Conservation (phyloP, 441 rosid genomes). For the Arabidopsis lyrata region DNA sequence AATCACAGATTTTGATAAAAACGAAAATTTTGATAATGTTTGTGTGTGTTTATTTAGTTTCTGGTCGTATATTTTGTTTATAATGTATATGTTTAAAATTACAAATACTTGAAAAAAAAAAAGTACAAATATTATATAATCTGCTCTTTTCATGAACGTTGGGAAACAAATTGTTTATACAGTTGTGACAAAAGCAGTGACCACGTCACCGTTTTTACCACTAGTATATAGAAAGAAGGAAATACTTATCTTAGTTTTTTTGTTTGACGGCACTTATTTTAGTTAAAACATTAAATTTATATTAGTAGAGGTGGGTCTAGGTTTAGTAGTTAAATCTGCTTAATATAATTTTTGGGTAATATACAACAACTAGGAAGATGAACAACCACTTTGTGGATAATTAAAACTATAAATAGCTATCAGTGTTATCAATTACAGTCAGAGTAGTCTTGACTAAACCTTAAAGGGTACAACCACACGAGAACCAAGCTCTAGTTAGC, state of each 20-base stretch:
- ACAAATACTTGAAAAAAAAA: too few species aligned
- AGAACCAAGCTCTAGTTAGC: conserved; percentile 21
- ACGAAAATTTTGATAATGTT: too few species aligned
- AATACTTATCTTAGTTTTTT: not conserved
- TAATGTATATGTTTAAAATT: too few species aligned
- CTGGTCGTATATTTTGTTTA: too few species aligned
- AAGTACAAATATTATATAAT: too few species aligned
- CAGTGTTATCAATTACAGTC: conserved; percentile 32
- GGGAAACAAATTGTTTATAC: not conserved
- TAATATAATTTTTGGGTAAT: conserved; percentile 7
- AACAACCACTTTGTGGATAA: conserved; percentile 21
- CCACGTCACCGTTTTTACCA: conserved; percentile 2
- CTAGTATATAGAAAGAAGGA: conserved; percentile 1
- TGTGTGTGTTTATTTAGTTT: too few species aligned
- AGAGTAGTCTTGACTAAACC: conserved; percentile 41
- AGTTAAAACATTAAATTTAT: not conserved
- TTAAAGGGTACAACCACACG: conserved; percentile 42
- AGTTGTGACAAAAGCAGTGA: not conserved
- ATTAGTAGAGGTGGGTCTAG: conserved; percentile 23
- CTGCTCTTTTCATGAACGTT: not conserved
- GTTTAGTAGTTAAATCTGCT: conserved; percentile 29
- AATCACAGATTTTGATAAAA: too few species aligned
- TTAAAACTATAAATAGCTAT: conserved; percentile 30
- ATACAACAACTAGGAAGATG: conserved; percentile 37
- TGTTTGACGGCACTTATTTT: too few species aligned